Base-by-base conservation (phyloP, 352 stramenopile genomes). In the Globisporangium cystogenes region DNA sequence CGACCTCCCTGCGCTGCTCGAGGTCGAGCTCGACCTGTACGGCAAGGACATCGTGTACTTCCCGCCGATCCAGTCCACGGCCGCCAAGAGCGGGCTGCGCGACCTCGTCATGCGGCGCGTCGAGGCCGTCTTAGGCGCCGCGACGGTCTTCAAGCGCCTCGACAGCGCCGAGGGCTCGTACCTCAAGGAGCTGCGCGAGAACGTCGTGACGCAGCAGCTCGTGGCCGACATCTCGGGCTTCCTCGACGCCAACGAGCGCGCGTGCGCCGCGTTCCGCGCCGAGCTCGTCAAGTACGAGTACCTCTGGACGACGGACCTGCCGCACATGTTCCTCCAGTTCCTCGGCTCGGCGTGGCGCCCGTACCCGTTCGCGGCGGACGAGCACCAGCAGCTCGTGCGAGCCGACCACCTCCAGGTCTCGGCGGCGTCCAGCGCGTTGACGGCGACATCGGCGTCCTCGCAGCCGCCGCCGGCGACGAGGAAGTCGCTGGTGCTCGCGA, bases 201-300 rank as follows among this genome's bases (percentile, higher is more conserved):
- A 93, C 35, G 71, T 87, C 1, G 59, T 90, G 37, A 76, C 97
- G 1, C 73, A 84, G 51, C 61, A 82, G 20, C 68, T 88, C 8
- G 57, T 97, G 23, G 82, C 82, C 0, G 75, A 92, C 33, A 86
- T 97, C 35, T 87, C 85, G 50, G 69, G 70, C 24, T 91, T 90
- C 44, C 64, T 97, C 0, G 75, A 95, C 44, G 61, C 76, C 8
- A 96, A 93, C 36, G 86, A 96, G 48, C 64, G 64, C 7, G 70
- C 74, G 7, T 86, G 77, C 16, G 55, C 67, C 4, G 68, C 78
- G 2, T 92, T 82, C 43, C 76, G 82, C 20, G 41, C 64, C 7
- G 76, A 91, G 20, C 72, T 96, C n/a, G 76, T 67, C 11, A 95
- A 95, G 55, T 97, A 96, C 59, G 85, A 96, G 46, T 97, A 97